A percentile compares a stretch with the other conserved stretches of the same genome.
These are phyloP conservation scores for Aureobasidium leucospermi DNA, from an alignment of 2,329 filamentous ascomycete genomes.

Conservation along the genomic window DNA sequence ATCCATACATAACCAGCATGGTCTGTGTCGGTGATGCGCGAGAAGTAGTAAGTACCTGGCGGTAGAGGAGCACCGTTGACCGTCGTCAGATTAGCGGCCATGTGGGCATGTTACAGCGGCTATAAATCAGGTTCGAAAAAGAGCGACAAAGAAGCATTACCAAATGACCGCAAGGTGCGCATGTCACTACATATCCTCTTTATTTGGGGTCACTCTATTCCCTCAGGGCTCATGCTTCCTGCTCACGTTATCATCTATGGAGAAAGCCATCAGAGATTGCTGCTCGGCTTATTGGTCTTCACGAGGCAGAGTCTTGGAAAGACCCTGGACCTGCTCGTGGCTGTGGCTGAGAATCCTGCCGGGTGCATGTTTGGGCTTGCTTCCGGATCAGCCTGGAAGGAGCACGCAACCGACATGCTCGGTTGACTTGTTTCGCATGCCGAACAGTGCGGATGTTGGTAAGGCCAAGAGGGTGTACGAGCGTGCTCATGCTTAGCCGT, in stretches of 20 bases:
- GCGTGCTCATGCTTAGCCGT: background rate
- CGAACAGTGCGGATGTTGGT: background rate
- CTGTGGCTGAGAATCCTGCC: background rate
- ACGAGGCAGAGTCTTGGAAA: background rate
- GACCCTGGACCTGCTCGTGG: background rate
- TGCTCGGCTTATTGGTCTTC: background rate
- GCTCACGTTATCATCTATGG: slow-evolving; percentile 1
- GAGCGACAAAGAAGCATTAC: background rate
- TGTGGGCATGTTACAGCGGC: background rate
- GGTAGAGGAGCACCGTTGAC: slow-evolving; percentile 8
- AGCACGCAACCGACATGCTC: background rate
- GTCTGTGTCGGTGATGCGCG: slow-evolving; percentile 12
- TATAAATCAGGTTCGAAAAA: background rate
- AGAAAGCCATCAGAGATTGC: background rate
- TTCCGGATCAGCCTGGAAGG: background rate
- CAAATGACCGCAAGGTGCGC: background rate
- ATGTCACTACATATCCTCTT: background rate
- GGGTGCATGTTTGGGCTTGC: too few species aligned
- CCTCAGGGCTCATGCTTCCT: background rate
- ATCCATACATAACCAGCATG: slow-evolving; percentile 13
- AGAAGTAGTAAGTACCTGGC: slow-evolving; percentile 12
- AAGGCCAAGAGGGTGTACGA: background rate
- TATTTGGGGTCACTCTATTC: background rate
- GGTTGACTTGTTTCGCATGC: background rate
- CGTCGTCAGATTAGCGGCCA: slow-evolving; percentile 1